A percentile compares a stretch with the other conserved stretches of the same genome.
phyloP scores from a whole-genome alignment of 306 rosid species.

The Rubus idaeus region DNA sequence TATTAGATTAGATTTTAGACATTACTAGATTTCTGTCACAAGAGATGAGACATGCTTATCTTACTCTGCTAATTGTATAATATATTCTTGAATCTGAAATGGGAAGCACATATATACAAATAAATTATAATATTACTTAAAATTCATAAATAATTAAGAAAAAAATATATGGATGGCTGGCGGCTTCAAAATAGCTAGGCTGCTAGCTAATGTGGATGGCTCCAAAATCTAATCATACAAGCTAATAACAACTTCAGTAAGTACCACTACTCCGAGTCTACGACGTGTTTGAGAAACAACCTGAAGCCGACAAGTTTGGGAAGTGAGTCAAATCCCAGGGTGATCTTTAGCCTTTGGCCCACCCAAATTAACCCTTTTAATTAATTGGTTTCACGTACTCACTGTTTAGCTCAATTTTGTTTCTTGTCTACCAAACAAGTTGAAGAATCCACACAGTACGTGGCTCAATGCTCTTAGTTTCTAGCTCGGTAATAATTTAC shows the following conservation, averaged over 20 bases:
- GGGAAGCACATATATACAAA: neutral
- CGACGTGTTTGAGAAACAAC: slow-evolving; percentile 15
- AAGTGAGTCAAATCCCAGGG: slow-evolving; percentile 25
- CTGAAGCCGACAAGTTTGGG: slow-evolving; percentile 33
- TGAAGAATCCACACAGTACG: slow-evolving; percentile 14
- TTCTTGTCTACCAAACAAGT: slow-evolving; percentile 14
- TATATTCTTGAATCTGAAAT: neutral
- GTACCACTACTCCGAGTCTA: too few relatives aligned
- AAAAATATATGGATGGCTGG: neutral
- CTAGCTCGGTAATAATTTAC: neutral
- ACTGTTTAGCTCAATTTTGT: neutral
- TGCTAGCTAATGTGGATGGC: slow-evolving; percentile 4
- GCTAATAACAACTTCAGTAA: too few relatives aligned
- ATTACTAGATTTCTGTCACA: neutral
- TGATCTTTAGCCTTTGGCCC: neutral
- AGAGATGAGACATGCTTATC: neutral
- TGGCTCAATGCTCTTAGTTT: slow-evolving; percentile 18
- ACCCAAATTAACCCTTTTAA: neutral
- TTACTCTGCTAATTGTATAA: too few relatives aligned
- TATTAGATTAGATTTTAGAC: neutral
- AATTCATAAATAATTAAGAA: neutral
- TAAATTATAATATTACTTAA: too few relatives aligned
- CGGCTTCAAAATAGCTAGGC: slow-evolving; percentile 21
- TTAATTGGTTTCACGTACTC: too few relatives aligned
- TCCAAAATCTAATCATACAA: neutral